Evolutionary conservation across 2,329 filamentous ascomycete species (phyloP), one percentile per base, ranked within the genome.

Genomic region (Zymoseptoria pseudotritici): DNA sequence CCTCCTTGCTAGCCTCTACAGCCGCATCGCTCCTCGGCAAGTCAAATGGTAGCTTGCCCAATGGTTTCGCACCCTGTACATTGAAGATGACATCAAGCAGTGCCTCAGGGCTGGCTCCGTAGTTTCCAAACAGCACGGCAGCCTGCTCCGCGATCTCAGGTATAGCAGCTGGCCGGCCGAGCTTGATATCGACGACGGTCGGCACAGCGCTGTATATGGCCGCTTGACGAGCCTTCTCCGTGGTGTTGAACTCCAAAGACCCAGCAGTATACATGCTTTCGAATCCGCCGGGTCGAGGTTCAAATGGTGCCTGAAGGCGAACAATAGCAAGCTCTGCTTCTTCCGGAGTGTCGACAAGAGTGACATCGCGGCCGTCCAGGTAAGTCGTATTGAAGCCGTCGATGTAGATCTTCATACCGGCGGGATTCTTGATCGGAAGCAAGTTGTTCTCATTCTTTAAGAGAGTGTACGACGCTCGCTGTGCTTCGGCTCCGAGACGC

Each of bases 21-120:
- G 78, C 79, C 52, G 69, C 72, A 63, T 75, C 73, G 5, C 76
- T 79, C 10, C 75, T 65, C 0, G 80, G 79, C 36, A 82, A 57
- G 65, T 82, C 79, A 65, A 80, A 80, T 0, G 78, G 79, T 59
- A 81, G 61, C 66, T 71, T 75, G 0, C 79, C 79, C 58, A 74
- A 65, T 0, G 79, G 79, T 11, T 66, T 65, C 7, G 70, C 72
- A 1, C 69, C 71, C 49, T 73, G 69, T 7, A 71, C 63, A 0
- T 71, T 72, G 57, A 80, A 75, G 0, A 79, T 61, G 0, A 80
- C 70, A 59, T 80, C 78, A 3, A 81, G 62, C 58, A 79, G 78
- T 0, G 77, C 78, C 0, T 77, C 73, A 0, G 69, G 66, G 17
- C 72, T 70, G 36, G 73, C 75, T 0, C 77, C 77, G 56, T 72